Base-by-base conservation (phyloP, 108 stramenopile genomes). In the Skeletonema menzelii region DNA sequence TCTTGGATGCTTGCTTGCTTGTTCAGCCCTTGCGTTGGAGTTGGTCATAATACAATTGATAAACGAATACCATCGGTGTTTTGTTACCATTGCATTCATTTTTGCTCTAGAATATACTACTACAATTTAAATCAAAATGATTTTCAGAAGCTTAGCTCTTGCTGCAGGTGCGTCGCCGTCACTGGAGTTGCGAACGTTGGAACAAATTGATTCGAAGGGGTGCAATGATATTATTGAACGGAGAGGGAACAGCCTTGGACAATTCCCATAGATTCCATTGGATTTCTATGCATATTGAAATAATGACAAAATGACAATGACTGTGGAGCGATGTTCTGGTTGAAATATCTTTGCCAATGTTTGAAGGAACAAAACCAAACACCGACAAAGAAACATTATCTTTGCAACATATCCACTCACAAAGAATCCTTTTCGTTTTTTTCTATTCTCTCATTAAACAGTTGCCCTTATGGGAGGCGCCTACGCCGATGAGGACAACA, bases 121-220 rank as follows among this genome's bases (percentile, higher is more conserved):
- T 42, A 61, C 27, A 44, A 34, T 42, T 46, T 46, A 49, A 67
- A 67, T 46, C 61, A 87, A 20, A 44, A 88, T 88, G 87, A 27
- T 79, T n/a, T 88, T 88, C 69, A 85, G 59, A 56, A 88, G 78
- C 65, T 59, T 88, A 73, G 85, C 85, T 38, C 58, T 86, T 69
- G 81, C 85, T 24, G 76, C 88, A 82, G 77, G 88, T 88, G 77
- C 34, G 77, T 79, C 34, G n/a, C 19, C 13, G 24, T 19, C 8
- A 22, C 28, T 40, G 57, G 49, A n/a, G 26, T 58, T 26, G 8
- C 40, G 5, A 56, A 27, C 26, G 26, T 14, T 63, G 28, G 8
- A 27, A 27, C 4, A 1, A 46, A 42, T 40, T 8, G 59, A 19
- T 22, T 32, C 8, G 38, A 40, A 19, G 5, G 34, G 5, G 32